Evolutionary conservation across 2,329 filamentous ascomycete species (phyloP).

Genomic region (Boeremia lycopersici): DNA sequence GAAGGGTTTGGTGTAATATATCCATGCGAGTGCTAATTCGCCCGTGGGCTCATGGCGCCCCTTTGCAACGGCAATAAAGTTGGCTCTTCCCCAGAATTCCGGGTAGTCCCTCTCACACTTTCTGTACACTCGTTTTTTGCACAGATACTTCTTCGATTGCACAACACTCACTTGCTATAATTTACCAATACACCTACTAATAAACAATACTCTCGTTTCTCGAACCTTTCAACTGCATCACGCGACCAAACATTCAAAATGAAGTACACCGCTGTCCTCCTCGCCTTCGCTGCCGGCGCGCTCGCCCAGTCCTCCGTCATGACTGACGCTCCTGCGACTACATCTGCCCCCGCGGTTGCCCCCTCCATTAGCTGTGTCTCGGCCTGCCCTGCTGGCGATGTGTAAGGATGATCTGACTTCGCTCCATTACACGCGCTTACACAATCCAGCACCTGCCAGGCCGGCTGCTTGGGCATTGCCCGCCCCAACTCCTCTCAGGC

Average conservation of each 20-base stretch:
- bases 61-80: constrained; percentile 14
- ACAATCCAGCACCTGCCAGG: constrained; percentile 49
- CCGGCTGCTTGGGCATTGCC: constrained; percentile 58
- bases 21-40: constrained; percentile 6
- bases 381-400: constrained; percentile 51
- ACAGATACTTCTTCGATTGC: constrained; percentile 11
- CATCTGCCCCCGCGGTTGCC: constrained; percentile 27
- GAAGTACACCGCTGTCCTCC: constrained; percentile 53
- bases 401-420: constrained; percentile 36
- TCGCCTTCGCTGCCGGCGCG: constrained; percentile 54
- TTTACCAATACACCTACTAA: constrained; percentile 7
- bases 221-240: constrained; percentile 1
- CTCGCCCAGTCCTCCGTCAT: constrained; percentile 51
- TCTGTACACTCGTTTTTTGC: constrained; percentile 15
- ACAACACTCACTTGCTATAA: constrained; percentile 15
- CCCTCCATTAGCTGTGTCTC: constrained; percentile 43
- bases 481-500: constrained; percentile 58
- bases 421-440: background rate
- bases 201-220: background rate
- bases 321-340: constrained; percentile 44
- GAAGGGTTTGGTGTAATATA: constrained; percentile 2
- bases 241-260: constrained; percentile 36
- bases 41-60: constrained; percentile 1
- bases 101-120: constrained; percentile 3
- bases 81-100: constrained; percentile 8